Evolutionary conservation across 352 stramenopile species (phyloP), one percentile per base, ranked within the genome.

Genomic region (Phytopythium chamaehyphon): DNA sequence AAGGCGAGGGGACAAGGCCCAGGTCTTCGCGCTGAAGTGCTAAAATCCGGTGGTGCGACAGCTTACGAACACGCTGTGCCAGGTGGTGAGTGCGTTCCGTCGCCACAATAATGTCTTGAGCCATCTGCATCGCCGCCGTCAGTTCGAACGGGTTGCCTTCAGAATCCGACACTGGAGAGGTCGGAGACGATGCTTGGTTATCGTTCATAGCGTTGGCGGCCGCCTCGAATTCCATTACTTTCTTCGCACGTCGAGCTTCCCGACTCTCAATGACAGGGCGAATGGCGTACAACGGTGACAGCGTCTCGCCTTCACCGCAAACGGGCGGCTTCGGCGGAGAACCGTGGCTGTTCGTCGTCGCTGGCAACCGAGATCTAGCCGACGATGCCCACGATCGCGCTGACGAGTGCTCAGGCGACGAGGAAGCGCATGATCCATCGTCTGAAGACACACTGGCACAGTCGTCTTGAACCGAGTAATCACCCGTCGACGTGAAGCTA

Each of bases 11-110:
- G 61, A 54, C 2, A 58, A 59, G 8, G 59, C 59, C 68, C 23
- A 78, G 49, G 39, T 90, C 55, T 37, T 88, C 81, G n/a, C 71
- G 73, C 51, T 88, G 81, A 22, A 91, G 52, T 2, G 76, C 78
- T 24, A 80, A 46, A 22, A 90, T 65, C 43, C 81, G 81, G 48
- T 79, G 68, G 55, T 86, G 74, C 37, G 77, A 86, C 3, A 87
- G 61, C 55, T 80, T 83, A 45, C 81, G 77, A 18, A 79, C 71
- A 54, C 90, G 75, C 58, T 92, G 72, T 3, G 80, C 83, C 39
- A 94, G 60, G 19, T 70, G 68, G 48, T 90, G 81, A 5, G 81
- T 77, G 53, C 76, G 77, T 42, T 83, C 71, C 7, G 83, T 68
- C 15, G 67, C 65, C 33, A 76, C 59, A 51, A 93, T 88, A 44